Evolutionary conservation across 1,139 yeast genomes (phyloP), one percentile per base, ranked within the genome.

Genomic region (Torulaspora globosa): DNA sequence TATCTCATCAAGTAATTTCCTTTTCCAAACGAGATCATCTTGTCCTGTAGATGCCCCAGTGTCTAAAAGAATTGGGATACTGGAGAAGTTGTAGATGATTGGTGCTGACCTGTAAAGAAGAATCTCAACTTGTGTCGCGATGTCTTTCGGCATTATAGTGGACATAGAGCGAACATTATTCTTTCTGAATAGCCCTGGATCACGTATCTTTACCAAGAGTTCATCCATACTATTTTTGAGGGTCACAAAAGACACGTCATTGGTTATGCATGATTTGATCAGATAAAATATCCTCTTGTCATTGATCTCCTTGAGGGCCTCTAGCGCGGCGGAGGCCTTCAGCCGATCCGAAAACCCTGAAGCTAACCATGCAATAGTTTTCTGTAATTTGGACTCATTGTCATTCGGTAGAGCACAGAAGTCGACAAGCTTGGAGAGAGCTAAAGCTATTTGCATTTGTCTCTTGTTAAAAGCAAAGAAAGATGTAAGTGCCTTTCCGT

Each of bases 401-500:
- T 47, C 39, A 36, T 59, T 56, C 5, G 55, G 19, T 7, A 31
- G 11, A 45, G 78, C 79, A 30, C 63, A 64, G 45, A 63, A 67
- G 45, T 59, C 70, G 44, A 59, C 54, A 55, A 58, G 68, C 46
- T 59, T 70, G 50, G 51, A 59, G 46, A 68, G 55, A 46, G 59
- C 74, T 42, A 52, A 44, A 0, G 83, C 67, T 32, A 78, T 65
- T 52, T 82, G 84, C 41, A 75, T 74, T 58, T 87, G 95, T 44
- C 95, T 74, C 54, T 74, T 78, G 44, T 78, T 74, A 36, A 85
- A 77, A 0, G 95, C 92, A 47, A 73, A 67, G 55, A 87, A 82
- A 0, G 95, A 79, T 35, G 77, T 72, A 48, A 72, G 72, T 0
- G 90, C 77, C 50, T 79, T 81, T 0, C 75, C 75, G 44, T 81